Base-by-base conservation (phyloP, 2,329 filamentous ascomycete genomes). In the Apiospora hydei region DNA sequence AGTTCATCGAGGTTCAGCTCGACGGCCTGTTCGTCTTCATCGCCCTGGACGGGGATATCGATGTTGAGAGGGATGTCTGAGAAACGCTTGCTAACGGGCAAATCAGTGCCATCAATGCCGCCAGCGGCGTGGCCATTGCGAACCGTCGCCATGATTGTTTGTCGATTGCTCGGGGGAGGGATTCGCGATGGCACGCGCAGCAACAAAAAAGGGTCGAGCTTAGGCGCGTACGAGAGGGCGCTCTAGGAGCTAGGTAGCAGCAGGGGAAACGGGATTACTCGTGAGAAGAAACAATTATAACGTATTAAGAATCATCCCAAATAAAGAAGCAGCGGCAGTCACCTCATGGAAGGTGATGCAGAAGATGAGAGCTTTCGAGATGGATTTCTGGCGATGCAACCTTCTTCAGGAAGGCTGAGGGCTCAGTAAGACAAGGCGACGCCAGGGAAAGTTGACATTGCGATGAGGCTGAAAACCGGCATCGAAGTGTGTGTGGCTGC, bases 1-100 rank as follows among this genome's bases (percentile, higher is more conserved):
- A 98, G 91, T 75, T 96, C 94, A 80, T 95, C 93, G 70, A 98
- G 90, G 80, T 97, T 94, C 78, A 99, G 94, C 84, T 98, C 96
- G 82, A 99, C 96, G 70, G 89, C 90, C 79, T 95, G 90, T 75
- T 92, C 90, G 77, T 91, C 90, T 75, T 88, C 86, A 77, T 91
- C 90, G 74, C 87, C 87, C 75, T 90, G 88, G 11, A 92, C 89
- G 21, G 90, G 90, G 73, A 92, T 90, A 77, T 92, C 90, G 80
- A 92, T 91, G 67, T 89, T 88, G 21, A 87, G 85, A 70, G 90
- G 90, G 74, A 92, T 91, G 75, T 92, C 88, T 73, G 88, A 87
- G 80, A 92, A 92, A 75, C 90, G 88, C 76, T 84, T 86, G 83
- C 87, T 88, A 73, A 82, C 82, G 16, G 85, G 84, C 30, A 76